A percentile compares a stretch with the other conserved stretches of the same genome.
Conservation (phyloP, 2,329 filamentous ascomycete genomes). For the Aaosphaeria arxii region DNA sequence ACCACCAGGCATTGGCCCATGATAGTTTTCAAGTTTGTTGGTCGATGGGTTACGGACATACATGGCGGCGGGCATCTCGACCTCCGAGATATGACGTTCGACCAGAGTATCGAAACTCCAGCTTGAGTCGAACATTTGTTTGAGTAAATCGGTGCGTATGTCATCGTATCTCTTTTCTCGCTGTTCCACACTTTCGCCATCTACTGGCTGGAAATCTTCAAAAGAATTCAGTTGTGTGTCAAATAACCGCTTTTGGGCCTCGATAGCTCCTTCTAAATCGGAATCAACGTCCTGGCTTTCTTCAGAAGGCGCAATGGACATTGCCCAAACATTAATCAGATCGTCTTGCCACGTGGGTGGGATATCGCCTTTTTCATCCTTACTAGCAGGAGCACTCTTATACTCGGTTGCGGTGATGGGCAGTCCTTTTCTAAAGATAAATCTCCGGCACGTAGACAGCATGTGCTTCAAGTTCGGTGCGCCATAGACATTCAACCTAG, state of each 20-base stretch:
- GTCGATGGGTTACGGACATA: conserved; percentile 63
- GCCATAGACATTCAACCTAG: conserved; percentile 62
- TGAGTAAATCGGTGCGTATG: conserved; percentile 62
- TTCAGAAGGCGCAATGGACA: conserved; percentile 55
- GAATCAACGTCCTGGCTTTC: conserved; percentile 2
- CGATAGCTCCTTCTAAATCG: conserved; percentile 16
- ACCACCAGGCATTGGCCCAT: conserved; percentile 61
- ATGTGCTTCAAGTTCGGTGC: conserved; percentile 76
- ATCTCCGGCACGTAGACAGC: conserved; percentile 77
- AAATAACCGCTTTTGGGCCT: conserved; percentile 17
- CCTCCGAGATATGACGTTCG: conserved; percentile 64
- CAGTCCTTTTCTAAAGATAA: conserved; percentile 82
- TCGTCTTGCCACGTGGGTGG: conserved; percentile 71
- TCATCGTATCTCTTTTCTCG: conserved; percentile 44
- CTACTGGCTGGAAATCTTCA: conserved; percentile 24
- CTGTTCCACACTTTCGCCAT: conserved; percentile 29
- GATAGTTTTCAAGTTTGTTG: conserved; percentile 66
- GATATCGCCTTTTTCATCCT: conserved; percentile 33
- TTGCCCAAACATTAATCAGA: conserved; percentile 79
- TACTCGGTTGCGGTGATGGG: conserved; percentile 72
- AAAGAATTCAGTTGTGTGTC: conserved; percentile 27
- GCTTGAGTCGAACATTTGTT: conserved; percentile 73
- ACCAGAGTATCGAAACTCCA: conserved; percentile 71
- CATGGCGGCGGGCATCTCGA: conserved; percentile 65
- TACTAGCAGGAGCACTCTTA: conserved; percentile 16